Evolutionary conservation across 768 basidiomycete genomes (phyloP).

Genomic region (Butyriboletus loyo): DNA sequence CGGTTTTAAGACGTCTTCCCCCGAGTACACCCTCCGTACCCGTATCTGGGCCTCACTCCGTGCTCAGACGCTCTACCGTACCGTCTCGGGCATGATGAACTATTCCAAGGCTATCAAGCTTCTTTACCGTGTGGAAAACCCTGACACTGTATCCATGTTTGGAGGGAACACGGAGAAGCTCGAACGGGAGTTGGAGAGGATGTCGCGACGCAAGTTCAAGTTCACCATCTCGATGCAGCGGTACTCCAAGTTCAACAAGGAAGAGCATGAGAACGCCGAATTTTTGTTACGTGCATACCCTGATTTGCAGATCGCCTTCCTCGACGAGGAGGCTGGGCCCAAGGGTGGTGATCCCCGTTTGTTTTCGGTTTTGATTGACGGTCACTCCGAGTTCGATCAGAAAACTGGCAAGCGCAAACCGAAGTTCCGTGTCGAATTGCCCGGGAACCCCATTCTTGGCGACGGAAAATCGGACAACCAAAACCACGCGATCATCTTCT

Average conservation of each 20-base stretch:
- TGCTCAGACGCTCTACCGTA: conserved; percentile 97
- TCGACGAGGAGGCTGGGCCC: conserved; percentile 91
- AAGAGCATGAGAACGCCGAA: conserved; percentile 97
- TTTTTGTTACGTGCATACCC: conserved; percentile 97
- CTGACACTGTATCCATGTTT: conserved; percentile 93
- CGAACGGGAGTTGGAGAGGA: conserved; percentile 93
- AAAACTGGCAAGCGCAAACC: conserved; percentile 86
- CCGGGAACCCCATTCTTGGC: conserved; percentile 97
- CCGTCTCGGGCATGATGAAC: conserved; percentile 99
- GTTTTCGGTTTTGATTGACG: conserved; percentile 94
- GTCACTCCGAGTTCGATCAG: conserved; percentile 93
- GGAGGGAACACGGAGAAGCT: conserved; percentile 95
- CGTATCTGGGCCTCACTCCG: conserved; percentile 99
- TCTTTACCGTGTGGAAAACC: conserved; percentile 97
- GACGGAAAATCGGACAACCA: conserved; percentile 99
- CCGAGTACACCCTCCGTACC: conserved; percentile 97
- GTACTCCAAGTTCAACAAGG: conserved; percentile 98
- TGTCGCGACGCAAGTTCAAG: conserved; percentile 98
- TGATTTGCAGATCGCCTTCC: conserved; percentile 95
- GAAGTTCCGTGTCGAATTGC: conserved; percentile 96
- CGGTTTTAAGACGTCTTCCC: conserved; percentile 98
- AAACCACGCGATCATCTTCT: conserved; percentile 99
- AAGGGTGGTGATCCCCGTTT: conserved; percentile 86
- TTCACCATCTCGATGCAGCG: conserved; percentile 98
- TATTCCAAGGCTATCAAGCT: conserved; percentile 99